Conservation (phyloP, 768 basidiomycete species). For the Leccinum truebloodii region DNA sequence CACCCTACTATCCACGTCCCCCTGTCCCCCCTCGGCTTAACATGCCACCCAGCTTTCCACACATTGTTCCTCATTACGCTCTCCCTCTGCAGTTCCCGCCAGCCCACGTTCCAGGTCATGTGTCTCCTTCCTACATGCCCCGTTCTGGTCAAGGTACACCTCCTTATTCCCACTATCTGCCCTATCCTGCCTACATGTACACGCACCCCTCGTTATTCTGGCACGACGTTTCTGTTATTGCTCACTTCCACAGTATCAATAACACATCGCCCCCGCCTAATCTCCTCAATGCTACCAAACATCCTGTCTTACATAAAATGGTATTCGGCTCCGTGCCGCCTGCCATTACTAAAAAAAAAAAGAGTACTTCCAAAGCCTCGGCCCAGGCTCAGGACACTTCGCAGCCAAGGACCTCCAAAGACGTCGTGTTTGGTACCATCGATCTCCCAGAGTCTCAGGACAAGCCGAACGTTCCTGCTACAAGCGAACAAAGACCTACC, state of each 20-base stretch:
- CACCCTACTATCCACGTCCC: constrained; percentile 21
- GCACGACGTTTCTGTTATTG: constrained; percentile 29
- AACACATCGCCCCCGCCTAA: constrained; percentile 14
- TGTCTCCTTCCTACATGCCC: constrained; percentile 26
- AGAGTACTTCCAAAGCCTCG: constrained; percentile 5
- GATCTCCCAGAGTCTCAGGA: constrained; percentile 28
- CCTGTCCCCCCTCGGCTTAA: constrained; percentile 22
- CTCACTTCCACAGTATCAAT: constrained; percentile 17
- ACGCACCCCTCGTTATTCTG: constrained; percentile 42
- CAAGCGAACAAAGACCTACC: constrained; percentile 11
- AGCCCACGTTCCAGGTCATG: constrained; percentile 24
- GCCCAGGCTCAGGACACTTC: constrained; percentile 9
- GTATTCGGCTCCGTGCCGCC: constrained; percentile 23
- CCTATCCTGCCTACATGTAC: constrained; percentile 36
- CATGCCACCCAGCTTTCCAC: constrained; percentile 24
- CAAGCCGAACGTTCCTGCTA: background rate
- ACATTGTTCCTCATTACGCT: constrained; percentile 18
- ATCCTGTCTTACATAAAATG: constrained; percentile 7
- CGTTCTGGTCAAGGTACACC: constrained; percentile 34
- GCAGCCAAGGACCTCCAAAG: constrained; percentile 17
- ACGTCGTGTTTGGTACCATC: constrained; percentile 57
- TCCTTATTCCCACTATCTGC: constrained; percentile 37
- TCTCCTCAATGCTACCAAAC: constrained; percentile 16
- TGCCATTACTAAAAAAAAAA: constrained; percentile 18
- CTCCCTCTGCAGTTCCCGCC: constrained; percentile 17